Base-by-base conservation (phyloP, 306 rosid genomes). In the Astragalus membranaceus region DNA sequence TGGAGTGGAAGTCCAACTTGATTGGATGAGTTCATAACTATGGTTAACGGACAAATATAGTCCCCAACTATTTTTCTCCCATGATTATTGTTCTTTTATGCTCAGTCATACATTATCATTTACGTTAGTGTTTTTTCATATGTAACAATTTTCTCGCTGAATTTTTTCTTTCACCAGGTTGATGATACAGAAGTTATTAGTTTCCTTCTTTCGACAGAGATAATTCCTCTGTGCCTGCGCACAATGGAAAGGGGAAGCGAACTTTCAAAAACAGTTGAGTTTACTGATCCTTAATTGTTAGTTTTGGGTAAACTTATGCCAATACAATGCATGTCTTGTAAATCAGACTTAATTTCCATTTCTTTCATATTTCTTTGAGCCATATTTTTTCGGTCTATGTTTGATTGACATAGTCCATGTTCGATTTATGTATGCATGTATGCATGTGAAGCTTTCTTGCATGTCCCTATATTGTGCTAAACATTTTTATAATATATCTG, bases 191-290 rank as follows among this genome's bases (percentile, higher is more conserved):
- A 88, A 72, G 97, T 90, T 57, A 93, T 93, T 55, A 93, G 94
- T 67, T 93, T 90, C 82, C 97, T 93, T 67, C 94, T 93, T 57
- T 90, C 97, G 3, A 93, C 97, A 1, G 98, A 93, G 80, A 93
- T 93, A 65, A 93, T 90, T 73, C 98, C 98, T 1, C 71, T 93
- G 78, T 93, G 97, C 82, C 69, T 93, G 49, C 97, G 97, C 47
- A 93, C 98, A 3, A 93, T 93, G 98, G 98, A 93, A 83, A 90
- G 90, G 97, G 98, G 97, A 14, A 93, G 97, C 63, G 98, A 93
- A 73, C 77, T 93, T 64, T 93, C 98, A 75, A 94, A 94, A 90
- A 90, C 97, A 76, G 97, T 90, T 85, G 84, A 86, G 95, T 88
- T 29, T 75, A 64, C 73, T 55, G 83, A 71, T 74, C 76, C 74